Conservation (phyloP, 2,329 filamentous ascomycete genomes). For the Sarocladium kiliense region DNA sequence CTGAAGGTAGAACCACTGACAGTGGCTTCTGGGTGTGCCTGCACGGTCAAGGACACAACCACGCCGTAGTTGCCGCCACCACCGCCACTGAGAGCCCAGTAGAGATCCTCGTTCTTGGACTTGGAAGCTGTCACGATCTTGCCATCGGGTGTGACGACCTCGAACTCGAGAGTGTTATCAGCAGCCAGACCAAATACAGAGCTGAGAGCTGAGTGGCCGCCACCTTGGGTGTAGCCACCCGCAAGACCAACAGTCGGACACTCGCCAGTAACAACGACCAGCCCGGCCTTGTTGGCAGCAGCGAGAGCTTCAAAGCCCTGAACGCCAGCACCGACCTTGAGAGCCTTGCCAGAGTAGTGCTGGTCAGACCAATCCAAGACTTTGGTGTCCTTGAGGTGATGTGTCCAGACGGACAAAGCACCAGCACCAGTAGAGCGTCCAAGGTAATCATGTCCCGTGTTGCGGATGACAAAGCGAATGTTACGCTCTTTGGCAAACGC, state of each 20-base stretch:
- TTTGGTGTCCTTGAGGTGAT: conserved; percentile 34
- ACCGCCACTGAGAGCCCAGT: no score
- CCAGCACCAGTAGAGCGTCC: conserved; percentile 43
- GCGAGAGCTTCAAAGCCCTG: conserved; percentile 45
- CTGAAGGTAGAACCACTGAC: no score
- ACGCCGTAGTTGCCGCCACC: no score
- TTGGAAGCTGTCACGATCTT: no score
- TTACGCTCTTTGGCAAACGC: conserved; percentile 40
- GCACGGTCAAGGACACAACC: no score
- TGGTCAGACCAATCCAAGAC: neutral
- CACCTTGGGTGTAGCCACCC: conserved; percentile 57
- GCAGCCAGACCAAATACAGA: conserved; percentile 54
- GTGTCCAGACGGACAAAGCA: conserved; percentile 49
- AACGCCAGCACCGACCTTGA: conserved; percentile 50
- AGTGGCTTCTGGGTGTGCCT: no score
- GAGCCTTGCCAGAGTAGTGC: conserved; percentile 40
- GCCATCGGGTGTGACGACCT: conserved; percentile 26
- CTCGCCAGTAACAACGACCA: conserved; percentile 50
- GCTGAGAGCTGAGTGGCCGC: conserved; percentile 51
- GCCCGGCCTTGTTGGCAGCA: conserved; percentile 35
- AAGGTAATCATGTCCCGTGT: conserved; percentile 37
- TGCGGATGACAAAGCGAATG: conserved; percentile 36
- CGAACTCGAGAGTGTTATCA: conserved; percentile 56
- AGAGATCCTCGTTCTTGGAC: no score
- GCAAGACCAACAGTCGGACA: conserved; percentile 48